Conservation (phyloP, 495 filamentous ascomycete species). For the Aspergillus mulundensis region DNA sequence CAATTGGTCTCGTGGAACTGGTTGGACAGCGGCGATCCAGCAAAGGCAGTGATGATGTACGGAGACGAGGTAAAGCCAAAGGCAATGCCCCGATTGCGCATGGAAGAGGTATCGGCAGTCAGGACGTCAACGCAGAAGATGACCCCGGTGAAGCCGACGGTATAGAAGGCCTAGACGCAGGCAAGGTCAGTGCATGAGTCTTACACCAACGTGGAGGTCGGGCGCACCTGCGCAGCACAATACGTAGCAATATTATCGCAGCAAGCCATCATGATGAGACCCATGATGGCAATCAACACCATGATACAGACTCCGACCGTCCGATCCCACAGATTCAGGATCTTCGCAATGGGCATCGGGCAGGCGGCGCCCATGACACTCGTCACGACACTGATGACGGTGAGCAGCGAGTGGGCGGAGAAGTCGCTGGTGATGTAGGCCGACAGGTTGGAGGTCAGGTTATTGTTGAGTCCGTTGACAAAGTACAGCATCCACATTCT, state of each 20-base stretch:
- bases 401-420: slow-evolving; percentile 24
- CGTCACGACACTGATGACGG: slow-evolving; percentile 61
- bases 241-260: slow-evolving; percentile 28
- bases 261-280: slow-evolving; percentile 44
- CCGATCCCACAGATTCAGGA: slow-evolving; percentile 64
- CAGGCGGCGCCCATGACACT: too few relatives aligned
- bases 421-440: slow-evolving; percentile 10
- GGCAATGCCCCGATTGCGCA: slow-evolving; percentile 59
- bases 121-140: slow-evolving; percentile 56
- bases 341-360: slow-evolving; percentile 64
- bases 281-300: slow-evolving; percentile 32
- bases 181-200: not conserved
- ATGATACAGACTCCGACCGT: slow-evolving; percentile 48
- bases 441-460: slow-evolving; percentile 12
- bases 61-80: slow-evolving; percentile 59
- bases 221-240: too few relatives aligned
- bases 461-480: slow-evolving; percentile 18
- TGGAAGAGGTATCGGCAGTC: slow-evolving; percentile 59
- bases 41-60: slow-evolving; percentile 47
- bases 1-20: slow-evolving; percentile 48
- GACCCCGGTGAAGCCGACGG: slow-evolving; percentile 54
- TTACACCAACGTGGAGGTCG: too few relatives aligned
- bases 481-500: slow-evolving; percentile 28
- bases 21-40: slow-evolving; percentile 30
- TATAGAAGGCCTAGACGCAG: slow-evolving; percentile 54